Evolutionary conservation across 441 rosid species (phyloP).

Genomic region (Corymbia citriodora): DNA sequence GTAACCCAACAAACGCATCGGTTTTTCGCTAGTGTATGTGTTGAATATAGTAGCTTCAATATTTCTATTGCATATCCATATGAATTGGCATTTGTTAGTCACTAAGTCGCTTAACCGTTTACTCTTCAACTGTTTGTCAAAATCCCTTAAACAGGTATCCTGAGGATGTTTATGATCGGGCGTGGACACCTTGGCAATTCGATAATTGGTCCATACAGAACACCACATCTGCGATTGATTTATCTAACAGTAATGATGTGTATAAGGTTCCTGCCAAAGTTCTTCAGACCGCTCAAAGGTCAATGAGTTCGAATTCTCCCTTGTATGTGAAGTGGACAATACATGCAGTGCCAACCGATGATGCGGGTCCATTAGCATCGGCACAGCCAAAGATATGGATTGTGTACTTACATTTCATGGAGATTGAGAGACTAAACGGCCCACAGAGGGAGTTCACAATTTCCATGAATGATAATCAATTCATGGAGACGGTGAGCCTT

Average conservation of each 20-base stretch:
- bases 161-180: not conserved
- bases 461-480: not conserved
- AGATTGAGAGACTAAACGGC: not conserved
- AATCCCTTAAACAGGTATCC: too few species aligned
- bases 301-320: not conserved
- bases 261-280: not conserved
- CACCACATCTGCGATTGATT: not conserved
- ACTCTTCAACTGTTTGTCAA: not conserved
- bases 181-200: not conserved
- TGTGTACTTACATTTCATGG: not conserved
- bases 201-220: rapidly evolving
- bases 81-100: not conserved
- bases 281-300: not conserved
- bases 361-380: rapidly evolving
- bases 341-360: rapidly evolving
- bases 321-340: not conserved
- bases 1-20: not conserved
- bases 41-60: not conserved
- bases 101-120: not conserved
- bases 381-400: not conserved
- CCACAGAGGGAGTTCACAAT: not conserved
- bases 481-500: not conserved
- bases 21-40: not conserved
- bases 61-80: not conserved
- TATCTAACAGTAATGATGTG: not conserved